Conservation (phyloP, 352 stramenopile genomes). For the Pythium phragmiticola region DNA sequence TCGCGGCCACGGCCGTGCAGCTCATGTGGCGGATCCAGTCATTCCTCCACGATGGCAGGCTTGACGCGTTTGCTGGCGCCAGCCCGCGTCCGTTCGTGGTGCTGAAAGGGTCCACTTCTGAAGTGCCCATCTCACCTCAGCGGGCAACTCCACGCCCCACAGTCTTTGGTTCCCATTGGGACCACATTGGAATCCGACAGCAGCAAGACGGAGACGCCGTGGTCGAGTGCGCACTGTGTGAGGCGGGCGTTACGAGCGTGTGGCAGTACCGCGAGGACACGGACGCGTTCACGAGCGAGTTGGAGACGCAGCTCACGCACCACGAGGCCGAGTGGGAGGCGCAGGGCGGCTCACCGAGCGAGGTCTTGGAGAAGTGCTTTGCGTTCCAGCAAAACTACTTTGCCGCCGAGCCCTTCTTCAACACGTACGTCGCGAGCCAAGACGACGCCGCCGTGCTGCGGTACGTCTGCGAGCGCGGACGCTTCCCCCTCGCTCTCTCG, state of each 20-base stretch:
- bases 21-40: slow-evolving; percentile 4
- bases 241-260: slow-evolving; percentile 12
- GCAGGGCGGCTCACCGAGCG: slow-evolving; percentile 5
- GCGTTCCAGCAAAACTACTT: slow-evolving; percentile 27
- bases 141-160: not conserved
- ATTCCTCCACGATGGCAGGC: too few species aligned
- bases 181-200: not conserved
- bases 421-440: slow-evolving; percentile 21
- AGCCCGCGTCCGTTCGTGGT: too few species aligned
- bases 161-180: not conserved
- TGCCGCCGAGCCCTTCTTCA: slow-evolving; percentile 19
- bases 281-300: slow-evolving; percentile 17
- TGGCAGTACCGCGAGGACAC: slow-evolving; percentile 25
- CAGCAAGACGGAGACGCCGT: too few species aligned
- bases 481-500: not conserved
- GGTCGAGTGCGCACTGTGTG: slow-evolving; percentile 11
- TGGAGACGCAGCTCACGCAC: slow-evolving; percentile 16
- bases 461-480: slow-evolving; percentile 7
- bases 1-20: not conserved
- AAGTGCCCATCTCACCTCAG: not conserved
- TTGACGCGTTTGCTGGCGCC: too few species aligned
- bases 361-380: slow-evolving; percentile 22
- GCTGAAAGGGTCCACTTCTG: too few species aligned
- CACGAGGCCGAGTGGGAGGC: slow-evolving; percentile 20
- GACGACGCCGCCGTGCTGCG: slow-evolving; percentile 19